A percentile compares a stretch with the other conserved stretches of the same genome.
phyloP scores from a whole-genome alignment of 106 monocot genomes.

The Cymbidium sinense region DNA sequence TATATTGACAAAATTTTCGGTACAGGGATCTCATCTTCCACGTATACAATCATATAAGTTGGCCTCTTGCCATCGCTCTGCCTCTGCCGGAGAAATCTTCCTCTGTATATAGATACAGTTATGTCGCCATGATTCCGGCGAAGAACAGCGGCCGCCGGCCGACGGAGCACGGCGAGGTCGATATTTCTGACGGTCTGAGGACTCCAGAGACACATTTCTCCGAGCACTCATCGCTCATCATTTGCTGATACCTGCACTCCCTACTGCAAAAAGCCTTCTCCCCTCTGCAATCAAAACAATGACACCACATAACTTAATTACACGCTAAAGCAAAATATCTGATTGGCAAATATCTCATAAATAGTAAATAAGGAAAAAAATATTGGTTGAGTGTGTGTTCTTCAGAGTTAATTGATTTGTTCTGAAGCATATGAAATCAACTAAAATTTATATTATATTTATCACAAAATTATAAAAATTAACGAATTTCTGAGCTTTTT shows the following conservation, averaged over 20 bases:
- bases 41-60: background rate
- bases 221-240: constrained; percentile 44
- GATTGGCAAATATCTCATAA: no score
- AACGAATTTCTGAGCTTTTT: no score
- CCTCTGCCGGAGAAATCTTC: background rate
- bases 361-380: no score
- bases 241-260: constrained; percentile 57
- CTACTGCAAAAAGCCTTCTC: constrained; percentile 64
- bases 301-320: background rate
- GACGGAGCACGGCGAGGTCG: constrained; percentile 20
- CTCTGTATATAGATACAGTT: background rate
- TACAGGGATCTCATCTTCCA: background rate
- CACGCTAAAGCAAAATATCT: background rate
- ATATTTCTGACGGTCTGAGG: constrained; percentile 4
- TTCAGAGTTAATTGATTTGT: background rate
- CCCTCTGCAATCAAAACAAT: constrained; percentile 23
- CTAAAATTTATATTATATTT: no score
- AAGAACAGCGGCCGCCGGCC: constrained; percentile 31
- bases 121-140: constrained; percentile 34
- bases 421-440: background rate
- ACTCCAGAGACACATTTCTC: constrained; percentile 35
- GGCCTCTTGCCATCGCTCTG: background rate
- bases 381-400: no score
- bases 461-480: no score
- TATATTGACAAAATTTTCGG: constrained; percentile 2